Conservation (phyloP, 2,329 filamentous ascomycete species). For the Rasamsonia emersonii region DNA sequence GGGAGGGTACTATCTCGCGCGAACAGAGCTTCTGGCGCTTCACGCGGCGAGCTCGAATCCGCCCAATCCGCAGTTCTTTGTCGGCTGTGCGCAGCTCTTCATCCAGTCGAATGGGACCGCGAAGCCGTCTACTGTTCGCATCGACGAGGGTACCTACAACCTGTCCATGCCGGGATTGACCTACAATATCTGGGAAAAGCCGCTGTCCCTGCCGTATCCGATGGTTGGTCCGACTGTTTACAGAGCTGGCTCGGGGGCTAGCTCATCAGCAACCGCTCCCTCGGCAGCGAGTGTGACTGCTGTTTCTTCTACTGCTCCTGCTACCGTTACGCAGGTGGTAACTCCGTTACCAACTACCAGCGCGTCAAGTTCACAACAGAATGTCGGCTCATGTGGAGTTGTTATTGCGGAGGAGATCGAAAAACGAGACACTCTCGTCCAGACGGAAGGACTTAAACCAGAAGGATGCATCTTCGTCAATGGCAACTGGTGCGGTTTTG, state of each 20-base stretch:
- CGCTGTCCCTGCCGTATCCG: constrained; percentile 46
- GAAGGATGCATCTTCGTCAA: constrained; percentile 54
- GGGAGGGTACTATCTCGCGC: constrained; percentile 61
- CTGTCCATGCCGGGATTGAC: constrained; percentile 46
- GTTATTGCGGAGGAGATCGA: not conserved
- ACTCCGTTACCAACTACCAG: too few relatives aligned
- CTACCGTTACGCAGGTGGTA: too few relatives aligned
- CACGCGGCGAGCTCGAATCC: constrained; percentile 49
- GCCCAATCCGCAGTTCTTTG: constrained; percentile 63
- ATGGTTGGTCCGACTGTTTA: constrained; percentile 52
- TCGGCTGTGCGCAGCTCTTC: constrained; percentile 63
- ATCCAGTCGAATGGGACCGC: constrained; percentile 43
- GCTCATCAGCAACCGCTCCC: not conserved
- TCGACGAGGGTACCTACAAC: constrained; percentile 55
- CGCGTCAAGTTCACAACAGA: too few relatives aligned
- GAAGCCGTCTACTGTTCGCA: constrained; percentile 49
- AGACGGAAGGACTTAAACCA: constrained; percentile 47
- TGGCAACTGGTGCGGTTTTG: constrained; percentile 62
- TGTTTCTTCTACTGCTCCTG: not conserved
- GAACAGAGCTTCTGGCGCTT: constrained; percentile 61
- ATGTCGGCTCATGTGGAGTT: too few relatives aligned
- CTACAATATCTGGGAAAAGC: constrained; percentile 55
- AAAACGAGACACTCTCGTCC: too few relatives aligned
- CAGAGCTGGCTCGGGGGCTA: constrained; percentile 23
- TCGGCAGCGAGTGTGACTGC: too few relatives aligned